Base-by-base conservation (phyloP, 208 protist species). In the Trypanosoma boissoni region DNA sequence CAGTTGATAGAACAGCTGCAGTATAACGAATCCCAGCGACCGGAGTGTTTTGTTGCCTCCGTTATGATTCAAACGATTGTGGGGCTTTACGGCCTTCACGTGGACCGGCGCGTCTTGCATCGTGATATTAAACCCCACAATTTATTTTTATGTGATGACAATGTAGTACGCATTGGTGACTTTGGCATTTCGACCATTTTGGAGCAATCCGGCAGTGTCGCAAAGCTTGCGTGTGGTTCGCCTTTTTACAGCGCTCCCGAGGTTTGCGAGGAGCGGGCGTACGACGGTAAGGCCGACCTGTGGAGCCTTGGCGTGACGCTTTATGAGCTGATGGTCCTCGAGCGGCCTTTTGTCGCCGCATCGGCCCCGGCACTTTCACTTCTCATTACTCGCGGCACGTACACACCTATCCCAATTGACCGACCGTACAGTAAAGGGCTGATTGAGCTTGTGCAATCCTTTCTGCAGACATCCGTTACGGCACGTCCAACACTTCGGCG, bases 261-360 rank as follows among this genome's bases (percentile, higher is more conserved):
- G 75, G 72, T 98, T 44, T 78, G 97, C 23, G 58, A 83, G 59
- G 80, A 94, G 32, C 69, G 72, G 64, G 70, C 74, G 0, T 97
- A 99, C 78, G 92, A 92, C 55, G 89, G 88, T 32, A 84, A 78
- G 23, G 95, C 96, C 1, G 97, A 99, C 61, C 91, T 97, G 71
- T 99, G 97, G 97, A 87, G 81, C 6, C 72, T 94, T 36, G 97
- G 97, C 21, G 94, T 98, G 2, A 50, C 98, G 8, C 64, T 98
- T 7, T 99, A 97, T 62, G 90, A 98, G 61, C 75, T 97, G 67
- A 74, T 97, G 42, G 55, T 72, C 9, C 67, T 76, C 9, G 58
- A 83, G 44, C 58, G 74, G 18, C 86, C 86, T 3, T 93, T 93
- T 42, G 65, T 58, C 45, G 64, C 77, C 7, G 50, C 55, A 23